Conservation (phyloP, 2,329 filamentous ascomycete species). For the Paradendryphiella salina region DNA sequence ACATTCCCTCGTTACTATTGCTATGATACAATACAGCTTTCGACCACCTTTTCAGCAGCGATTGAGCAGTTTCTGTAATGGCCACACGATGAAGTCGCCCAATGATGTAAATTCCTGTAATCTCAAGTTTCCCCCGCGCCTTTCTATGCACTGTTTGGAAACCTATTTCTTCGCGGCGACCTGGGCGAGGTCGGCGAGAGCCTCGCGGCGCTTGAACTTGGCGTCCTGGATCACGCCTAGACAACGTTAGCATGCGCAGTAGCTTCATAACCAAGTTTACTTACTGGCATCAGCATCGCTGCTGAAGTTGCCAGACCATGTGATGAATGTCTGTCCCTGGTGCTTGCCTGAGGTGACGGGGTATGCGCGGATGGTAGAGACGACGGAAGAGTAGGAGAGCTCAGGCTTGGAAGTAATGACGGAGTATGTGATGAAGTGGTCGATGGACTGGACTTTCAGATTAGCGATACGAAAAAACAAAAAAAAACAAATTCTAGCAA, state of each 20-base stretch:
- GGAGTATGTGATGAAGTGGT: conserved; percentile 75
- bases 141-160: neutral
- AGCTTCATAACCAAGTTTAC: conserved; percentile 31
- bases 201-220: conserved; percentile 75
- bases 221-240: conserved; percentile 72
- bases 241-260: conserved; percentile 3
- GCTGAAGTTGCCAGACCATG: conserved; percentile 71
- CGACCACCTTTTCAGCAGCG: neutral
- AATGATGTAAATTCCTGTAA: neutral
- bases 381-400: conserved; percentile 66
- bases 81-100: neutral
- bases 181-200: conserved; percentile 66
- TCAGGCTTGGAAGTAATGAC: conserved; percentile 68
- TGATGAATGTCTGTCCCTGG: conserved; percentile 67
- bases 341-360: conserved; percentile 67
- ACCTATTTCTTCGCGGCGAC: conserved; percentile 49
- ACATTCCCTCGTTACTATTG: neutral
- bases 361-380: conserved; percentile 68
- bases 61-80: neutral
- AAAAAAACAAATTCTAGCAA: neutral
- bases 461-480: conserved; percentile 1
- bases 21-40: neutral
- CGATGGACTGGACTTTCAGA: conserved; percentile 51
- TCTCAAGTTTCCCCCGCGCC: neutral
- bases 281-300: conserved; percentile 70